Percentiles rank a stretch among this genome's conserved stretches.
phyloP scores from a whole-genome alignment of 345 rosid species.

The Anacardium occidentale region DNA sequence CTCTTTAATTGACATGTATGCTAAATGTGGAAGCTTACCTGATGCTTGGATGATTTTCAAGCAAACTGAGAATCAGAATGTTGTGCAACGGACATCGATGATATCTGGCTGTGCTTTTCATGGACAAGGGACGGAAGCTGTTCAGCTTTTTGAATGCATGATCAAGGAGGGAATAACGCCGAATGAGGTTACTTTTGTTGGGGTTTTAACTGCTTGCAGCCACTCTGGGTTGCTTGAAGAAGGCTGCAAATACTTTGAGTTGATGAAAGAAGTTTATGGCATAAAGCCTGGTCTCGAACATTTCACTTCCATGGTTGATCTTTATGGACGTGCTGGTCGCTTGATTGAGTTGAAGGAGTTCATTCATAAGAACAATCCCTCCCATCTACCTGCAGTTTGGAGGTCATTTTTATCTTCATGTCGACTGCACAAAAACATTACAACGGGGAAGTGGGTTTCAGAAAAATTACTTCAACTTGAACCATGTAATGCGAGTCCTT shows the following conservation, averaged over 20 bases:
- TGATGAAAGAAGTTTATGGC: conserved; percentile 43
- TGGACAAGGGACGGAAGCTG: conserved; percentile 46
- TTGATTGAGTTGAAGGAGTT: conserved; percentile 44
- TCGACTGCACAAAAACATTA: conserved; percentile 39
- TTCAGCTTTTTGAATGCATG: conserved; percentile 35
- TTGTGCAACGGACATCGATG: conserved; percentile 53
- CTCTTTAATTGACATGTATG: conserved; percentile 50
- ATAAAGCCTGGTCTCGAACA: conserved; percentile 51
- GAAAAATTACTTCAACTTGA: conserved; percentile 34
- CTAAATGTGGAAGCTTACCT: conserved; percentile 47
- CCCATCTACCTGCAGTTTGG: conserved; percentile 41
- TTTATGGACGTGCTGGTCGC: conserved; percentile 51
- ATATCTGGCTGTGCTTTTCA: conserved; percentile 46
- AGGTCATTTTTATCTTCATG: conserved; percentile 51
- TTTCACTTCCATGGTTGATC: conserved; percentile 57
- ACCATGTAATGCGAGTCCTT: conserved; percentile 44
- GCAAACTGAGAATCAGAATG: conserved; percentile 25
- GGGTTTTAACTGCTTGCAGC: conserved; percentile 55
- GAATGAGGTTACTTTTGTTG: conserved; percentile 46
- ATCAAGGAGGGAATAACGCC: conserved; percentile 37
- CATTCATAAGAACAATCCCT: conserved; percentile 38
- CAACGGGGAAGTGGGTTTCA: conserved; percentile 45
- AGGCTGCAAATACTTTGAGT: conserved; percentile 41
- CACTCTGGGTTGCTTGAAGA: conserved; percentile 49
- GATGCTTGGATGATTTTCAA: conserved; percentile 41